phyloP scores from a whole-genome alignment of 345 rosid genomes.

The Camelina hispida region DNA sequence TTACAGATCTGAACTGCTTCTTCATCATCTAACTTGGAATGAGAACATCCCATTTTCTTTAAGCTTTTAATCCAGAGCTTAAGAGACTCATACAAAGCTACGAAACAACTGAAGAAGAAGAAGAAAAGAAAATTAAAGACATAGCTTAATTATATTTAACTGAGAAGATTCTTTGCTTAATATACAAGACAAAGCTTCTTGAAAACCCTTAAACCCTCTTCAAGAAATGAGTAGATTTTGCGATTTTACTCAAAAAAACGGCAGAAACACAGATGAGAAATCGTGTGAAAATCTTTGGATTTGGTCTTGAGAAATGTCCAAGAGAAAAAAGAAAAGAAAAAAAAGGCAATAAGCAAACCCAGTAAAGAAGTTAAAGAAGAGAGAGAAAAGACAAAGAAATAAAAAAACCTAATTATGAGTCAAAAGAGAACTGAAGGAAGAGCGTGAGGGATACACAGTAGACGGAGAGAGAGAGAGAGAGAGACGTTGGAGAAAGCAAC shows the following conservation, averaged over 20 bases:
- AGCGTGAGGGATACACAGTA: constrained; percentile 43
- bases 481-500: constrained; percentile 50
- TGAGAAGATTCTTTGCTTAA: constrained; percentile 42
- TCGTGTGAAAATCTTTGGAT: neutral
- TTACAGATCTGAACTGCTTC: constrained; percentile 96
- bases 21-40: constrained; percentile 82
- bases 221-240: constrained; percentile 30
- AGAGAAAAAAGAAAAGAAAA: neutral
- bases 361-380: constrained; percentile 16
- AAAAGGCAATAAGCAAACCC: constrained; percentile 12
- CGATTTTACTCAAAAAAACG: neutral
- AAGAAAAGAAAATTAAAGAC: neutral
- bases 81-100: constrained; percentile 8
- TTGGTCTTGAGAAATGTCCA: constrained; percentile 19
- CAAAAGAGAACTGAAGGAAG: constrained; percentile 38
- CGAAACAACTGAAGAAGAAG: neutral
- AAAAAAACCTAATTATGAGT: constrained; percentile 19
- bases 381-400: constrained; percentile 14
- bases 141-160: neutral
- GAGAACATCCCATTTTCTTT: constrained; percentile 85
- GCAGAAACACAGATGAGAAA: constrained; percentile 12
- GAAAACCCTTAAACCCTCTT: constrained; percentile 32
- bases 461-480: constrained; percentile 22
- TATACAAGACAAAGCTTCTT: constrained; percentile 34
- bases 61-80: constrained; percentile 15